phyloP scores from a whole-genome alignment of 2,329 filamentous ascomycete species.

The Ceratocystis albifundus region DNA sequence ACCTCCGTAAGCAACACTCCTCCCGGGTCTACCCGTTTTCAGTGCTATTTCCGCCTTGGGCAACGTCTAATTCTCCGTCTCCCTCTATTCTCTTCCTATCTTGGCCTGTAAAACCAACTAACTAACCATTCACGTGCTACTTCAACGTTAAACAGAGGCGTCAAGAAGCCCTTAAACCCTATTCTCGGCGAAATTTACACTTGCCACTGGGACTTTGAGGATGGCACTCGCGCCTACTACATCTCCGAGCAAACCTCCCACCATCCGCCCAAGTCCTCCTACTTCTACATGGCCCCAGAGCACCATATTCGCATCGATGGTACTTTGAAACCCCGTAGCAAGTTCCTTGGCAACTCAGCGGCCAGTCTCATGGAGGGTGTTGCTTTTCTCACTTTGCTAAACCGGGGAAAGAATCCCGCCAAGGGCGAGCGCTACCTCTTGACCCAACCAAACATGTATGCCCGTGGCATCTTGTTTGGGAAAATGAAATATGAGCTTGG shows the following conservation, averaged over 20 bases:
- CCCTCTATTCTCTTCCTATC: too few species aligned
- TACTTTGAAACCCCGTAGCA: constrained; percentile 85
- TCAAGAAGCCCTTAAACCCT: constrained; percentile 96
- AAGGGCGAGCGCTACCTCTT: constrained; percentile 80
- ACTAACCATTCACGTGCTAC: constrained; percentile 19
- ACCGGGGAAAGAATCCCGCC: constrained; percentile 54
- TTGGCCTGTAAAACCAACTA: background rate
- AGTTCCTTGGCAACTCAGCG: constrained; percentile 91
- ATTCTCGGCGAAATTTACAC: constrained; percentile 91
- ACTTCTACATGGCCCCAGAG: constrained; percentile 95
- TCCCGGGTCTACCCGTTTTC: background rate
- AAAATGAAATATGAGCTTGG: constrained; percentile 99
- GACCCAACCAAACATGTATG: constrained; percentile 99
- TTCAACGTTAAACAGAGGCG: constrained; percentile 49
- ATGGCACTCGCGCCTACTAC: constrained; percentile 82
- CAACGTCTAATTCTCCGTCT: constrained; percentile 1
- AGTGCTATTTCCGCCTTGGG: background rate
- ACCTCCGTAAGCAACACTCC: constrained; percentile 58
- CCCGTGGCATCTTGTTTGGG: constrained; percentile 87
- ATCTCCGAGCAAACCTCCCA: constrained; percentile 96
- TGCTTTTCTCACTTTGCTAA: constrained; percentile 71
- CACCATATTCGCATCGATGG: constrained; percentile 93
- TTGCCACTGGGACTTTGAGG: constrained; percentile 87
- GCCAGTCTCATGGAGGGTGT: constrained; percentile 98
- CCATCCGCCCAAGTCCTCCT: constrained; percentile 95